Evolutionary conservation across 2,329 filamentous ascomycete genomes (phyloP), one percentile per base, ranked within the genome.

Genomic region (Talaromyces pinophilus): DNA sequence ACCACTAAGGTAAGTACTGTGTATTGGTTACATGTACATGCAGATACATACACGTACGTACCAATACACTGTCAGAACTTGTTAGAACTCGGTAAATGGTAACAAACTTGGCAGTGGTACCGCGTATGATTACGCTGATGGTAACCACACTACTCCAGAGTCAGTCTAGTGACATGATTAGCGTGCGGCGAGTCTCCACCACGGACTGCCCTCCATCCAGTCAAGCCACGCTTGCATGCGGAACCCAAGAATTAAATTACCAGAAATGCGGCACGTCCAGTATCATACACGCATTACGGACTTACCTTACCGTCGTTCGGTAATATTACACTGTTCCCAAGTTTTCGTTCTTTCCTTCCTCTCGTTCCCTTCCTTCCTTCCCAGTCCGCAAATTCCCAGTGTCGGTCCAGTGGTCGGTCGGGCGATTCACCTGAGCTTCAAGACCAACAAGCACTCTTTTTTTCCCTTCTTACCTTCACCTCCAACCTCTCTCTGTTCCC

Each of bases 211-310:
- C 11, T 19, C 17, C 15, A 44, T 35, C 61, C 61, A 63, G 50
- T 63, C 25, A n/a, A 6, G 5, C 19, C 15, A 19, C 17, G 48
- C 19, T 13, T 15, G 19, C 5, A 19, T 42, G 61, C 61, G 61
- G 48, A 38, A 17, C 48, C 7, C 42, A 25, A 13, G 30, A 35
- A 4, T 22, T 33, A 54, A 35, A 55, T 63, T 55, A 63, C 61
- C 61, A 63, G 35, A 52, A 55, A 52, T 62, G 60, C 48, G 61
- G 61, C 61, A 63, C 33, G 44, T 30, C 46, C 30, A 25, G 44
- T 52, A 50, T 10, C 33, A 62, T 50, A 57, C 33, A 22, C 40
- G 59, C 19, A 52, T 33, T 52, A 62, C 60, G 44, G 28, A 2
- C 60, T 62, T 33, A 50, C 60, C 30, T 40, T 33, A 50, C 60